Evolutionary conservation across 164 flowering plant species (phyloP).

Genomic region (Magnolia officinalis): DNA sequence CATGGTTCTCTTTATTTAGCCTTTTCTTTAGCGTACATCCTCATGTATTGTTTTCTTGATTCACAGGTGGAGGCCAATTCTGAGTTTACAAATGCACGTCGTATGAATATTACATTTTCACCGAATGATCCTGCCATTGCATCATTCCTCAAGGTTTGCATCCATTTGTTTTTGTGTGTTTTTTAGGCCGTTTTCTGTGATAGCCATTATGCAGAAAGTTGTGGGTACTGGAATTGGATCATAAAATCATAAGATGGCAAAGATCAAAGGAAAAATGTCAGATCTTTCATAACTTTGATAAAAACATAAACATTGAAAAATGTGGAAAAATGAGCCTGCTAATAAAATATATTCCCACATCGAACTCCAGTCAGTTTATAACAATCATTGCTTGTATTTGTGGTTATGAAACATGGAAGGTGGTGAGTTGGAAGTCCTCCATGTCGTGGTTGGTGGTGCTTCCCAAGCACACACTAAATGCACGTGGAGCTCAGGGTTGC

Average conservation of each 20-base stretch:
- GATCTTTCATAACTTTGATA: too few relatives aligned
- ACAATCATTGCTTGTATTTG: too few relatives aligned
- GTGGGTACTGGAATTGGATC: neutral
- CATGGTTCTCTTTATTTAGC: neutral
- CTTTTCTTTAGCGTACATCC: neutral
- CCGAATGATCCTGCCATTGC: constrained; percentile 73
- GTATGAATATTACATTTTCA: constrained; percentile 49
- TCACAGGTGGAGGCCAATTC: constrained; percentile 73
- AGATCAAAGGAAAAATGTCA: too few relatives aligned
- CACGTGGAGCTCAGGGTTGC: too few relatives aligned
- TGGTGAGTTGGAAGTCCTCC: too few relatives aligned
- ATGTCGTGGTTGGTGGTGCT: too few relatives aligned
- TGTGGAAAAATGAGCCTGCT: too few relatives aligned
- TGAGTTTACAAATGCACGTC: constrained; percentile 58
- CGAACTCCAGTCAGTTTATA: too few relatives aligned
- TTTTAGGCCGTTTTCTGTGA: neutral
- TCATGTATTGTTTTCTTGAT: neutral
- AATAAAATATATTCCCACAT: too few relatives aligned
- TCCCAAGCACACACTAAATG: too few relatives aligned
- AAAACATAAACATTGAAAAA: too few relatives aligned
- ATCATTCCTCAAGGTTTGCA: constrained; percentile 80
- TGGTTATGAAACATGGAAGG: too few relatives aligned
- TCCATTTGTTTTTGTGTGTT: neutral
- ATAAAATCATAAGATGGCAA: neutral
- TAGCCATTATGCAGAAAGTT: neutral